phyloP scores from a whole-genome alignment of 2,329 filamentous ascomycete species.

The Aspergillus brasiliensis region DNA sequence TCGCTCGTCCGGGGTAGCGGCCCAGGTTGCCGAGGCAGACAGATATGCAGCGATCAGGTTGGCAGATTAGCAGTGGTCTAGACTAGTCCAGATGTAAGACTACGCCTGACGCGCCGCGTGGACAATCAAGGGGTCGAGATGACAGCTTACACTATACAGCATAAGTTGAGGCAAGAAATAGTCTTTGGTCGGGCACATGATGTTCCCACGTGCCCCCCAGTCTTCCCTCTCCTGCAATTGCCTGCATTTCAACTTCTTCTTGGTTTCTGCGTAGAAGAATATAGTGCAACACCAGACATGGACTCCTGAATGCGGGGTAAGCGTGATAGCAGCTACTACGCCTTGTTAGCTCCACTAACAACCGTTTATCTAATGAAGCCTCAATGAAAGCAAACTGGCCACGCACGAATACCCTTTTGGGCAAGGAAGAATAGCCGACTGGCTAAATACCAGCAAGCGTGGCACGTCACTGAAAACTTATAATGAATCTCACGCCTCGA shows the following conservation, averaged over 20 bases:
- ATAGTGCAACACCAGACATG: neutral
- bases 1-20: slow-evolving; percentile 8
- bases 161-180: neutral
- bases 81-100: neutral
- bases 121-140: neutral
- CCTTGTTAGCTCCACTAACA: neutral
- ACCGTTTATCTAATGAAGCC: neutral
- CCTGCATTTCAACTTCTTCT: neutral
- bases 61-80: neutral
- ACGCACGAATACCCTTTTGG: neutral
- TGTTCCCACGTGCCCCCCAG: neutral
- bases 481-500: neutral
- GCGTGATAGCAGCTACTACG: neutral
- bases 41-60: neutral
- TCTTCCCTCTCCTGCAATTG: neutral
- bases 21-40: slow-evolving; percentile 11
- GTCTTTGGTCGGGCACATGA: neutral
- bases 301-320: neutral
- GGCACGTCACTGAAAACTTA: neutral
- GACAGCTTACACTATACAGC: neutral
- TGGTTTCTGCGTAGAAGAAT: neutral
- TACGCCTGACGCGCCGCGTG: neutral
- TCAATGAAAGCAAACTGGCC: neutral
- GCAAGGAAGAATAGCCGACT: neutral
- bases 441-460: neutral